Evolutionary conservation across 2,329 filamentous ascomycete genomes (phyloP).

Genomic region (Verticillium longisporum): DNA sequence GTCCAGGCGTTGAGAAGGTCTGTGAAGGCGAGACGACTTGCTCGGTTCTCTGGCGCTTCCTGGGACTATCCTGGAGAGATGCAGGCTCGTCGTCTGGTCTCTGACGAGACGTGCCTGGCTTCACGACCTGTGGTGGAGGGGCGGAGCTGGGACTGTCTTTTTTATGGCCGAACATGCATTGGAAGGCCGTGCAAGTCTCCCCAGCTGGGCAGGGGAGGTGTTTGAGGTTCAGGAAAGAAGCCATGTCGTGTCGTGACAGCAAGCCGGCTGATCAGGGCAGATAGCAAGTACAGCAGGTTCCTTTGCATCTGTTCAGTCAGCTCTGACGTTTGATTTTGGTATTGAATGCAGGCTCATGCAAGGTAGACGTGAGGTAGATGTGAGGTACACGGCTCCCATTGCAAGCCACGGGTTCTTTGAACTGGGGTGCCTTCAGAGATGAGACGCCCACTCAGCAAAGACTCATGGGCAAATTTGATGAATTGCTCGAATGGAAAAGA

Average conservation of each 20-base stretch:
- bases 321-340: background rate
- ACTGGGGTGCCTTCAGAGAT: too few species aligned
- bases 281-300: background rate
- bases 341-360: too few species aligned
- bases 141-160: constrained; percentile 19
- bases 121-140: constrained; percentile 1
- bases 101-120: constrained; percentile 6
- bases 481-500: too few species aligned
- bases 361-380: too few species aligned
- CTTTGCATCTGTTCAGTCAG: background rate
- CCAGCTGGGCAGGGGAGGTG: constrained; percentile 44
- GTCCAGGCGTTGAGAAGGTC: background rate
- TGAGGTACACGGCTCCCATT: too few species aligned
- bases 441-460: too few species aligned
- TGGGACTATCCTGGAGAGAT: constrained; percentile 20
- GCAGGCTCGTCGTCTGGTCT: constrained; percentile 5
- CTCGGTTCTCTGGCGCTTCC: constrained; percentile 22
- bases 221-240: constrained; percentile 27
- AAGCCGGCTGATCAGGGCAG: background rate
- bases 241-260: constrained; percentile 3
- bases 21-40: constrained; percentile 1
- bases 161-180: constrained; percentile 42
- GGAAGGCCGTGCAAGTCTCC: constrained; percentile 38
- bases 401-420: too few species aligned
- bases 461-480: too few species aligned